These are phyloP conservation scores for Babesia sp. DNA, from an alignment of 169 alveolate species.

Conservation along the genomic window DNA sequence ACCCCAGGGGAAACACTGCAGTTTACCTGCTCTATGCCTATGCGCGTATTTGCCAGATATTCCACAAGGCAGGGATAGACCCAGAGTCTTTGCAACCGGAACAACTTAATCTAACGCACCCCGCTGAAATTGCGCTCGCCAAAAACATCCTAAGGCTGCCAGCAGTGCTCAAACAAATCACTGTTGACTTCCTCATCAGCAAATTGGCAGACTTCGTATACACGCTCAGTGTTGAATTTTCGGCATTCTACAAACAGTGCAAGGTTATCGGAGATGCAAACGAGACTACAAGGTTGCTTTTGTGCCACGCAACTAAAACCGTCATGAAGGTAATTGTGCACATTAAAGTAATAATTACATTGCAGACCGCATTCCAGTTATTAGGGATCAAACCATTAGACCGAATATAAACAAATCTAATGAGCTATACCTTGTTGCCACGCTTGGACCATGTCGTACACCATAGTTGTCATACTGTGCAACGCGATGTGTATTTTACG, in stretches of 20 bases:
- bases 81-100: conserved; percentile 23
- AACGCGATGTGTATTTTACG: conserved; percentile 72
- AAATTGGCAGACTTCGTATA: conserved; percentile 92
- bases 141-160: conserved; percentile 74
- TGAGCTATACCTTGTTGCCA: conserved; percentile 81
- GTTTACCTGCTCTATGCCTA: conserved; percentile 93
- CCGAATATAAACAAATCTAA: conserved; percentile 68
- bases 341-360: conserved; percentile 72
- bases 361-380: conserved; percentile 67
- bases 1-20: conserved; percentile 98
- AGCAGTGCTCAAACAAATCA: conserved; percentile 66
- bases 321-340: conserved; percentile 79
- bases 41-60: conserved; percentile 93
- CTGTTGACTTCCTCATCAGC: conserved; percentile 65
- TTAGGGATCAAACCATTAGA: conserved; percentile 83
- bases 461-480: conserved; percentile 75
- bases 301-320: conserved; percentile 87
- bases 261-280: conserved; percentile 89
- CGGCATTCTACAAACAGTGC: conserved; percentile 92
- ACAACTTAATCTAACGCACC: conserved; percentile 45
- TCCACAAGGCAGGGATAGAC: conserved; percentile 84
- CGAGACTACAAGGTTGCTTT: conserved; percentile 87
- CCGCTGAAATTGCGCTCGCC: conserved; percentile 71
- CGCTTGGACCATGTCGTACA: conserved; percentile 80
- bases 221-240: conserved; percentile 89